phyloP scores from a whole-genome alignment of 805 yeast species.

The Pichia occidentalis region DNA sequence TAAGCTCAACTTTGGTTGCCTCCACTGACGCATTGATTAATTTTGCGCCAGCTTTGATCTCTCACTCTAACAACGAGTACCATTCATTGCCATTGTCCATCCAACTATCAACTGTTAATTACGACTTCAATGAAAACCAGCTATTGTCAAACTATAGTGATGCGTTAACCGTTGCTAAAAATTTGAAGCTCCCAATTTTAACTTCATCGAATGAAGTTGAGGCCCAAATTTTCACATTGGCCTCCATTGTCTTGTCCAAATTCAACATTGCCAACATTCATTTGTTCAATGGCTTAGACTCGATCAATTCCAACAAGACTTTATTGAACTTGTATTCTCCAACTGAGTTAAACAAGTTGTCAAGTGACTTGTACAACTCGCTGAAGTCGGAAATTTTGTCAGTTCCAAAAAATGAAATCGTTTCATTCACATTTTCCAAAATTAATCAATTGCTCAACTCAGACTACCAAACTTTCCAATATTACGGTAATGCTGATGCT shows the following conservation, averaged over 20 bases:
- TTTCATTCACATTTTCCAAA: conserved; percentile 40
- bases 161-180: conserved; percentile 55
- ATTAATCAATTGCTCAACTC: conserved; percentile 49
- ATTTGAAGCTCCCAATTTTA: conserved; percentile 59
- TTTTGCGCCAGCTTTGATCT: conserved; percentile 55
- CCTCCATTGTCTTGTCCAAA: conserved; percentile 58
- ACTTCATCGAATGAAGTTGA: conserved; percentile 59
- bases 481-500: conserved; percentile 55
- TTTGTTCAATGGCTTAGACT: conserved; percentile 75
- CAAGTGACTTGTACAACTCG: conserved; percentile 32
- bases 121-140: conserved; percentile 44
- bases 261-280: conserved; percentile 60
- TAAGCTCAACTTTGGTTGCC: conserved; percentile 45
- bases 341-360: conserved; percentile 35
- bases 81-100: conserved; percentile 52
- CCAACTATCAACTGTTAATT: conserved; percentile 72
- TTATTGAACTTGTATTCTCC: conserved; percentile 39
- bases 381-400: conserved; percentile 21
- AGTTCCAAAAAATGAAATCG: conserved; percentile 27
- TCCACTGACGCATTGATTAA: conserved; percentile 62
- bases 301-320: conserved; percentile 44
- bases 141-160: conserved; percentile 59
- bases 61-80: conserved; percentile 25
- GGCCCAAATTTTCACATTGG: conserved; percentile 58
- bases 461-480: conserved; percentile 57